phyloP scores from a whole-genome alignment of 352 stramenopile species.

The Globisporangium barbulae region DNA sequence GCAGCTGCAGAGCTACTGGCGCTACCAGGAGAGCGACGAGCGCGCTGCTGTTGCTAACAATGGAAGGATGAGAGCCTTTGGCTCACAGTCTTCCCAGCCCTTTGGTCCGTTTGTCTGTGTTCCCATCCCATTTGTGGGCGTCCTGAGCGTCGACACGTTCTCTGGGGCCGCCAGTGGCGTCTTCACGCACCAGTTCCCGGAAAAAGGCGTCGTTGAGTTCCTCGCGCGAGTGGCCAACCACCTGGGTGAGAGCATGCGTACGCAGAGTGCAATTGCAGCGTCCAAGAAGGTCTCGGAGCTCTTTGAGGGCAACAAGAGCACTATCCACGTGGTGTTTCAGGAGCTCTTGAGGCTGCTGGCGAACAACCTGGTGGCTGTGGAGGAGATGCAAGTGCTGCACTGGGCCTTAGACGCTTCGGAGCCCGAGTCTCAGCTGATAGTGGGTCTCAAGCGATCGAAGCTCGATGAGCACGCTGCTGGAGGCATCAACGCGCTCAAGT shows the following conservation, averaged over 20 bases:
- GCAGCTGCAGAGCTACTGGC: conserved; percentile 31
- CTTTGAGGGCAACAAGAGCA: conserved; percentile 62
- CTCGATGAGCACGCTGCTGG: too few species aligned
- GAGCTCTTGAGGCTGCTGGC: conserved; percentile 34
- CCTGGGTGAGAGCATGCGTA: conserved; percentile 44
- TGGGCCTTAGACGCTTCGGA: conserved; percentile 3
- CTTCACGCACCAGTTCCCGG: conserved; percentile 46
- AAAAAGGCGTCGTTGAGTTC: conserved; percentile 53
- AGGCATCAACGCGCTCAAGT: neutral
- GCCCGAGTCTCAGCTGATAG: neutral
- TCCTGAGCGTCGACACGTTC: conserved; percentile 67
- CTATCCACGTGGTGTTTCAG: conserved; percentile 34
- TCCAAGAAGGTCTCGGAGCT: conserved; percentile 26
- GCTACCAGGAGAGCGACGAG: conserved; percentile 26
- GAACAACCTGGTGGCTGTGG: conserved; percentile 35
- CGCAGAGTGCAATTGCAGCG: conserved; percentile 20
- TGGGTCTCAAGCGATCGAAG: neutral
- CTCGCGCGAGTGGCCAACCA: conserved; percentile 43
- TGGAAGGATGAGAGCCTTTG: conserved; percentile 29
- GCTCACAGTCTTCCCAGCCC: neutral
- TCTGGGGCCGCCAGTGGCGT: conserved; percentile 44
- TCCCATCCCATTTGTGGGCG: conserved; percentile 65
- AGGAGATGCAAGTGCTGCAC: conserved; percentile 35
- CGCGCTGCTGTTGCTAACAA: neutral
- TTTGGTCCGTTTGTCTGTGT: conserved; percentile 56